phyloP scores from a whole-genome alignment of 768 basidiomycete species.

The Pleurotus pulmonarius region DNA sequence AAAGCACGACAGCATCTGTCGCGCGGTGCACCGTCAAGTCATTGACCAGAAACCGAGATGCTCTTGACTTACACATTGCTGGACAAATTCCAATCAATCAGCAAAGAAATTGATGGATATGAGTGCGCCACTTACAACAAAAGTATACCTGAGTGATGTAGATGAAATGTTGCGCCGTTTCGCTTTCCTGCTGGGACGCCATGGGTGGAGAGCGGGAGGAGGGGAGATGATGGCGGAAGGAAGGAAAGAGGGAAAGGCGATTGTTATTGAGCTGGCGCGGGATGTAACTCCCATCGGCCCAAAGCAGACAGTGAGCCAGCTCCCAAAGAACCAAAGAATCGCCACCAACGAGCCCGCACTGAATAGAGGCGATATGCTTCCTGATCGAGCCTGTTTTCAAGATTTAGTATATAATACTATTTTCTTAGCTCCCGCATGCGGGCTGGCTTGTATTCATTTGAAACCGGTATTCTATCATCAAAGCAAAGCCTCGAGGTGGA shows the following conservation, averaged over 20 bases:
- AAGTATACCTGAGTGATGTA: conserved; percentile 83
- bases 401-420: too few species aligned
- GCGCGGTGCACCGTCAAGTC: neutral
- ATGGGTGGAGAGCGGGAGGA: conserved; percentile 18
- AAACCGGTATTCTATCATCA: too few species aligned
- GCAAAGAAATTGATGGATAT: conserved; percentile 14
- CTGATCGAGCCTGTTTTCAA: neutral
- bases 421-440: too few species aligned
- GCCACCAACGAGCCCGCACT: conserved; percentile 3
- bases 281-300: conserved; percentile 17
- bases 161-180: conserved; percentile 71
- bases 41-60: too few species aligned
- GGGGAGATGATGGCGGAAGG: conserved; percentile 17
- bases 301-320: conserved; percentile 5
- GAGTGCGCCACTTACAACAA: conserved; percentile 57
- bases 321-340: conserved; percentile 4
- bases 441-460: too few species aligned
- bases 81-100: conserved; percentile 25
- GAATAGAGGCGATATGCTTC: neutral
- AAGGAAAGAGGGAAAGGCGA: conserved; percentile 25
- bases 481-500: conserved; percentile 5
- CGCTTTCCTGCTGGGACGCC: conserved; percentile 33
- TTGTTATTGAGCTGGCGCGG: conserved; percentile 22
- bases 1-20: conserved; percentile 74
- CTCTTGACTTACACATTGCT: conserved; percentile 64